Conservation (phyloP, 2,329 filamentous ascomycete species). For the Fusarium sp. region DNA sequence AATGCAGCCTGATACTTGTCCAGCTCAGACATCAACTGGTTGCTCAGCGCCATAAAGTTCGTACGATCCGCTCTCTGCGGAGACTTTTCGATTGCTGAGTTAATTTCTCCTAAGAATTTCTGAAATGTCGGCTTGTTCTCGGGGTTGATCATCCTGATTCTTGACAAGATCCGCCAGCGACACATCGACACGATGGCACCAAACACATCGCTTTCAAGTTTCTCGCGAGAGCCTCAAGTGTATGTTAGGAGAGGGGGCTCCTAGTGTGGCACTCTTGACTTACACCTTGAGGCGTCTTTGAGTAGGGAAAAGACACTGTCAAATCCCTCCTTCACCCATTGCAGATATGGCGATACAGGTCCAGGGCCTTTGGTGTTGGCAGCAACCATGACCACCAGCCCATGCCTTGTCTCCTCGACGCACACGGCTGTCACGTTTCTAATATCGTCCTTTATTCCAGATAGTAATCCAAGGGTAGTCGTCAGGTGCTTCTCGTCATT, state of each 20-base stretch:
- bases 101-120: background rate
- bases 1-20: background rate
- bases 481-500: slow-evolving; percentile 33
- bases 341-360: slow-evolving; percentile 20
- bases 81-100: background rate
- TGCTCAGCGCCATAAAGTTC: background rate
- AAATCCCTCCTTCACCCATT: slow-evolving; percentile 25
- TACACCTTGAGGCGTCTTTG: background rate
- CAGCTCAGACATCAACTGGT: background rate
- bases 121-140: background rate
- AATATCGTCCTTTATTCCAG: slow-evolving; percentile 21
- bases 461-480: slow-evolving; percentile 33
- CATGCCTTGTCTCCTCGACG: slow-evolving; percentile 14
- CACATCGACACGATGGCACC: slow-evolving; percentile 22
- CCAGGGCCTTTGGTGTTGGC: slow-evolving; percentile 21
- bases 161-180: slow-evolving; percentile 16
- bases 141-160: slow-evolving; percentile 3
- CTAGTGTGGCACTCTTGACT: background rate
- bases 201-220: background rate
- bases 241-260: background rate
- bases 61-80: too few species aligned
- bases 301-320: slow-evolving; percentile 28
- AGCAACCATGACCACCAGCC: slow-evolving; percentile 32
- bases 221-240: background rate
- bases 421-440: slow-evolving; percentile 33